Conservation (phyloP, 2,329 filamentous ascomycete species). For the Elsinoe perseae region DNA sequence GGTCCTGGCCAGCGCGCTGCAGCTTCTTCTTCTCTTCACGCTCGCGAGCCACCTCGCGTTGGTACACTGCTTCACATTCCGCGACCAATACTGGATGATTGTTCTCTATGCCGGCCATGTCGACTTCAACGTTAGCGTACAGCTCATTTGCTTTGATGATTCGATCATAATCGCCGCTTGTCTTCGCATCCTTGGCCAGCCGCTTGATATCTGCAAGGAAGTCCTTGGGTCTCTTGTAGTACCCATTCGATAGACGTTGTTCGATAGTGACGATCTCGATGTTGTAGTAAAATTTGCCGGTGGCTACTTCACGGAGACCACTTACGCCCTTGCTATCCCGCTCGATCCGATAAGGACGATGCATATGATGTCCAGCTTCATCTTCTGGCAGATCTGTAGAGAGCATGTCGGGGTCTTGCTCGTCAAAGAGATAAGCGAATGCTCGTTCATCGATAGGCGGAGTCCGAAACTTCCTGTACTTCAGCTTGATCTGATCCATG, state of each 20-base stretch:
- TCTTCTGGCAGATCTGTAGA: slow-evolving; percentile 53
- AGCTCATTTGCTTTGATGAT: slow-evolving; percentile 86
- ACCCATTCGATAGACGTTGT: slow-evolving; percentile 92
- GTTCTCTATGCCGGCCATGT: slow-evolving; percentile 68
- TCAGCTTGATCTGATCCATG: slow-evolving; percentile 91
- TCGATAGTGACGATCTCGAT: slow-evolving; percentile 88
- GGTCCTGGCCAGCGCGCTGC: slow-evolving; percentile 54
- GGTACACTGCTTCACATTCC: slow-evolving; percentile 76
- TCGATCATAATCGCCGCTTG: slow-evolving; percentile 72
- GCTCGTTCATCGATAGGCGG: slow-evolving; percentile 66
- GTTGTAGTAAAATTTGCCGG: slow-evolving; percentile 88
- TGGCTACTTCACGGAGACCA: slow-evolving; percentile 66
- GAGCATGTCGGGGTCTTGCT: slow-evolving; percentile 63
- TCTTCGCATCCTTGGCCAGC: slow-evolving; percentile 75
- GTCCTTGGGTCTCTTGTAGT: slow-evolving; percentile 83
- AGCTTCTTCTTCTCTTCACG: slow-evolving; percentile 50
- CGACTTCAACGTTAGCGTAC: slow-evolving; percentile 85
- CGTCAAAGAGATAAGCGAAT: slow-evolving; percentile 76
- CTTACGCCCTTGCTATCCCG: slow-evolving; percentile 71
- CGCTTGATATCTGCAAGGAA: slow-evolving; percentile 82
- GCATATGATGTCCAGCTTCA: slow-evolving; percentile 43
- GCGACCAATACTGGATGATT: slow-evolving; percentile 53
- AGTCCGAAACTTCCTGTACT: slow-evolving; percentile 80
- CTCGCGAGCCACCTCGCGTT: slow-evolving; percentile 60
- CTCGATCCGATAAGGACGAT: slow-evolving; percentile 69